Evolutionary conservation across 768 basidiomycete species (phyloP).

Genomic region (Mycena galopus): DNA sequence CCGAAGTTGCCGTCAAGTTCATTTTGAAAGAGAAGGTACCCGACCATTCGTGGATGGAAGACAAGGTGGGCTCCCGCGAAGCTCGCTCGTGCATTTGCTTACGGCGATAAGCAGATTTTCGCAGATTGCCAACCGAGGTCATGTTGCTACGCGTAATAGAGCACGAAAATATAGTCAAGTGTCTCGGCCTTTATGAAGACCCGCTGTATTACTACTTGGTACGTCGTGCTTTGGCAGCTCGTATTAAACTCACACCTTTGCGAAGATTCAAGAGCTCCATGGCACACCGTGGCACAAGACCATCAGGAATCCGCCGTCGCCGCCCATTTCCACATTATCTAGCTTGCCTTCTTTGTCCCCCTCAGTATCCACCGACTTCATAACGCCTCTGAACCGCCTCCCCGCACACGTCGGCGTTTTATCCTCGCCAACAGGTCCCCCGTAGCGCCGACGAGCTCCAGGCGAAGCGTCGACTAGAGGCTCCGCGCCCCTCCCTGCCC

Average conservation of each 20-base stretch:
- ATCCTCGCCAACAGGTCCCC: constrained; percentile 31
- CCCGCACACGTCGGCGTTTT: constrained; percentile 49
- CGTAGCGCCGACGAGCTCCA: constrained; percentile 27
- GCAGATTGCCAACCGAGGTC: constrained; percentile 85
- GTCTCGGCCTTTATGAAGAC: constrained; percentile 78
- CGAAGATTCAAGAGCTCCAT: constrained; percentile 91
- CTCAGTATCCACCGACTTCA: constrained; percentile 63
- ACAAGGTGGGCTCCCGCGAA: constrained; percentile 19
- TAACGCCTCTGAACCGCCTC: constrained; percentile 57
- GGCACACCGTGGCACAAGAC: constrained; percentile 87
- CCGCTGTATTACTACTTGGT: constrained; percentile 89
- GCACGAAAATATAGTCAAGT: constrained; percentile 17
- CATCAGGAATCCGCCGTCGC: constrained; percentile 49
- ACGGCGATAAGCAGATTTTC: constrained; percentile 65
- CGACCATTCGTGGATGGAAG: constrained; percentile 54
- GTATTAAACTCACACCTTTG: constrained; percentile 12
- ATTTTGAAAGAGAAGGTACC: constrained; percentile 82
- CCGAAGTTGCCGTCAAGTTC: constrained; percentile 95
- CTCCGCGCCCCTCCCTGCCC: constrained; percentile 34
- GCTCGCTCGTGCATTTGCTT: background rate
- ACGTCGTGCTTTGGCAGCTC: constrained; percentile 41
- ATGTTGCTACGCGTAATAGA: constrained; percentile 78
- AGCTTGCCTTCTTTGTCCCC: constrained; percentile 71
- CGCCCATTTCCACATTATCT: constrained; percentile 45
- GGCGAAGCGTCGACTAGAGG: constrained; percentile 18